Evolutionary conservation across 2,329 filamentous ascomycete genomes (phyloP), one percentile per base, ranked within the genome.

Genomic region (Paraconiothyrium sp.): DNA sequence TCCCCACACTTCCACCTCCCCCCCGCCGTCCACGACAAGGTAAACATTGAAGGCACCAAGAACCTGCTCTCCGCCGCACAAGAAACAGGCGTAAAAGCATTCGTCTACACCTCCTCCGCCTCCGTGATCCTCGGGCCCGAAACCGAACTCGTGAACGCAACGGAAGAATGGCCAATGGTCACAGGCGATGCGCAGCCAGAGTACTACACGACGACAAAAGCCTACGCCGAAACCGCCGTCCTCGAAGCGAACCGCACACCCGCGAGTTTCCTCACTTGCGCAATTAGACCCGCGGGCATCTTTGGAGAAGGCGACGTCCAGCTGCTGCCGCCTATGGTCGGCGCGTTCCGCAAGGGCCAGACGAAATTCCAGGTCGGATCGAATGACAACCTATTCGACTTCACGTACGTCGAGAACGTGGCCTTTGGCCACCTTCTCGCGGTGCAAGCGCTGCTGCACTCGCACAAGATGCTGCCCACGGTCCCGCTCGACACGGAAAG

Each of bases 341-440:
- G 65, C n/a, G 81, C 79, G 1, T 83, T 81, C 68, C 78, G 77
- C 67, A 78, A 78, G 55, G 81, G 83, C 41, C 82, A 84, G 70
- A 82, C 78, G 60, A 84, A 82, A 67, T 81, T 82, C 64, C 83
- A 86, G 64, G 76, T 86, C 51, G 84, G 84, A 56, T 70, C 76
- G 22, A 85, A 85, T 69, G 78, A 81, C 59, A 86, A 86, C 68
- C 74, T 85, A 2, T 85, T 84, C 74, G 84, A 86, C 71, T 85
- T 84, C 63, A 84, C 83, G 41, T 85, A 85, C 66, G 81, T 84
- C 48, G 82, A 78, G 44, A 86, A 86, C 68, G 79, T 84, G 14
- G 82, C 82, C 2, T 79, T 84, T 66, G 84, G 81, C 0, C 84
- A 86, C 64, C 73, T 86, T 54, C 78, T 86, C 13, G 83, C 82